Evolutionary conservation across 306 rosid species (phyloP), one percentile per base, ranked within the genome.

Genomic region (Gynostemma pentaphyllum): DNA sequence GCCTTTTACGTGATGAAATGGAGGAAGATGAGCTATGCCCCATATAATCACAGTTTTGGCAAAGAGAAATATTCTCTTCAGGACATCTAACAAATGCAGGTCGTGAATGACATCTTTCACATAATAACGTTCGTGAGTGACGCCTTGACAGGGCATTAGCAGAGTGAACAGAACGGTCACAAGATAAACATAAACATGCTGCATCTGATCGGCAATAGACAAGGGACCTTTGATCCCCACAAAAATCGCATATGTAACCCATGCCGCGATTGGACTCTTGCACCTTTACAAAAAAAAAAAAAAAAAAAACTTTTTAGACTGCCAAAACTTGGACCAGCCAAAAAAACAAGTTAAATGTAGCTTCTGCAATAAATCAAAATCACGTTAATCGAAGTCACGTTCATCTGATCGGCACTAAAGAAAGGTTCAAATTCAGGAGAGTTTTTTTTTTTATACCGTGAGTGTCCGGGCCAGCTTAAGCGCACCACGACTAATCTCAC

Each of bases 21-120:
- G 94, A 80, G 4, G 91, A 71, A 19, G 85, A 56, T 22, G 83
- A 39, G 16, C 78, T 81, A 60, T 94, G 97, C 59, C 86, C 87
- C 56, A 74, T 66, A 94, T 90, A 88, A 83, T 94, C 99, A 77
- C 99, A 94, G 54, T 85, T 88, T 81, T 88, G 97, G 74, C 99
- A 94, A 57, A 94, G 94, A 29, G 99, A 81, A 51, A 83, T 68
- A 45, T 72, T 82, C 78, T 94, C 99, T 69, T 94, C 94, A 13
- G 74, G 50, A 62, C 97, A 94, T 76, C 97, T 79, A 53, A 89
- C 90, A 49, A 69, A 66, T 11, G 99, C 95, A 0, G 99, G 87
- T 68, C 87, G 89, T 13, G 78, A 75, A 74, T 84, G 87, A 60
- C 99, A 94, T 64, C 91, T 83, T 75, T 89, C 99, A 32, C 99